These are phyloP conservation scores for Rutstroemia sp. DNA, from an alignment of 2,329 filamentous ascomycete genomes.

Conservation along the genomic window DNA sequence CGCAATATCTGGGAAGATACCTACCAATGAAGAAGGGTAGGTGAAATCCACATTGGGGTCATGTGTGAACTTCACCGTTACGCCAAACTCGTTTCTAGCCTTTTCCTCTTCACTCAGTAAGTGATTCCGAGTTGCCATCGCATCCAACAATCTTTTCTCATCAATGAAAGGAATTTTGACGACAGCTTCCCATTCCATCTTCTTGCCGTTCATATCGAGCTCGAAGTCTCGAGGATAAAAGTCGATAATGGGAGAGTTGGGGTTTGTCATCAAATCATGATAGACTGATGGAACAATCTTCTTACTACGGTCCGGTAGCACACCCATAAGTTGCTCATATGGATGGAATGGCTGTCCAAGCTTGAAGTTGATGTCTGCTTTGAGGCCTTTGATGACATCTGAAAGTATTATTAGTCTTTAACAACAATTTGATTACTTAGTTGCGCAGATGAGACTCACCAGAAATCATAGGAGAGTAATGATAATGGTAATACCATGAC, in stretches of 20 bases:
- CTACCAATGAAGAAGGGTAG: slow-evolving; percentile 82
- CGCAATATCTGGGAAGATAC: slow-evolving; percentile 81
- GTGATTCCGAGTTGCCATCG: slow-evolving; percentile 80
- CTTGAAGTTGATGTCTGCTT: slow-evolving; percentile 83
- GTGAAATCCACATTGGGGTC: slow-evolving; percentile 67
- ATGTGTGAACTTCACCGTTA: slow-evolving; percentile 88
- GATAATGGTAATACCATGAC: slow-evolving; percentile 97
- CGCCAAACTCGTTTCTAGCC: slow-evolving; percentile 81
- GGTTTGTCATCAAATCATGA: slow-evolving; percentile 86
- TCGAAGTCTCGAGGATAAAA: slow-evolving; percentile 98
- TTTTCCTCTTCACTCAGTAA: slow-evolving; percentile 72
- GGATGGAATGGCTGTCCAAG: slow-evolving; percentile 93
- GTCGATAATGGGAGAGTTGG: slow-evolving; percentile 87
- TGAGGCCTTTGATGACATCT: slow-evolving; percentile 84
- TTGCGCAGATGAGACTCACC: slow-evolving; percentile 37
- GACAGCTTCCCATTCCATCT: slow-evolving; percentile 99
- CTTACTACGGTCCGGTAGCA: slow-evolving; percentile 94
- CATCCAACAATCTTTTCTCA: slow-evolving; percentile 72
- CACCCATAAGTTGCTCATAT: slow-evolving; percentile 96
- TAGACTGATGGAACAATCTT: slow-evolving; percentile 85
- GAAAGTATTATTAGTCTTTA: slow-evolving; percentile 5
- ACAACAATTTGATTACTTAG: neutral
- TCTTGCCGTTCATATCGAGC: slow-evolving; percentile 99
- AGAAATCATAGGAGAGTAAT: slow-evolving; percentile 96
- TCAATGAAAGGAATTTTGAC: slow-evolving; percentile 99